Evolutionary conservation across 2,329 filamentous ascomycete species (phyloP).

Genomic region (Colletotrichum gigasporum): DNA sequence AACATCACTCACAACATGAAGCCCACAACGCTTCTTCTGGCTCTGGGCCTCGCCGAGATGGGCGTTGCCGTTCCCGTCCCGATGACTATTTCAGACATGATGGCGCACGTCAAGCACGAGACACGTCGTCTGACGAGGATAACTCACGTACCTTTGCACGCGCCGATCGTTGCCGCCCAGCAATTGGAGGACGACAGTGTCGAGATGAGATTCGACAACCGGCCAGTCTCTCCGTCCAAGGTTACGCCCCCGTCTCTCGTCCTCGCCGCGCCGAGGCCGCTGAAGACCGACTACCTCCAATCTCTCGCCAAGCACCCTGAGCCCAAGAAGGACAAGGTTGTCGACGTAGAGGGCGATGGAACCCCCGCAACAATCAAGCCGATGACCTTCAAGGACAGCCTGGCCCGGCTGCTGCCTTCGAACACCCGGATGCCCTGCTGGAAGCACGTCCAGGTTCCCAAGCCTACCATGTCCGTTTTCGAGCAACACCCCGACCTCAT

Average conservation of each 20-base stretch:
- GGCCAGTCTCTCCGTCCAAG: conserved; percentile 19
- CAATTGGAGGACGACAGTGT: not conserved
- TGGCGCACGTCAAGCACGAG: conserved; percentile 10
- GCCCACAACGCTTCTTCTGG: conserved; percentile 19
- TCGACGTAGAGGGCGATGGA: conserved; percentile 28
- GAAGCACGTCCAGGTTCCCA: conserved; percentile 10
- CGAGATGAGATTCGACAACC: conserved; percentile 24
- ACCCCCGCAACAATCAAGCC: conserved; percentile 23
- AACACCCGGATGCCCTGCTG: conserved; percentile 7
- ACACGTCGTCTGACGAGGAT: conserved; percentile 11
- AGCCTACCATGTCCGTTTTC: conserved; percentile 1
- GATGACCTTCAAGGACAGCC: conserved; percentile 12
- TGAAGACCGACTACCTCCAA: conserved; percentile 31
- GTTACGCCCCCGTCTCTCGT: conserved; percentile 21
- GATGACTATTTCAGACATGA: conserved; percentile 16
- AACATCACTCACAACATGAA: conserved; percentile 10
- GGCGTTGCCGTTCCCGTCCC: conserved; percentile 23
- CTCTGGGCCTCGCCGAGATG: conserved; percentile 6
- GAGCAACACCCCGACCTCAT: conserved; percentile 29
- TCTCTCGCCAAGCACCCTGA: conserved; percentile 1
- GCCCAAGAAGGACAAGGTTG: conserved; percentile 18
- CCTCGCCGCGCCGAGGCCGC: conserved; percentile 16
- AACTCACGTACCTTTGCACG: not conserved
- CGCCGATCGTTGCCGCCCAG: not conserved
- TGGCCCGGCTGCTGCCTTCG: conserved; percentile 13